Evolutionary conservation across 306 rosid genomes (phyloP), one percentile per base, ranked within the genome.

Genomic region (Notholithocarpus densiflorus): DNA sequence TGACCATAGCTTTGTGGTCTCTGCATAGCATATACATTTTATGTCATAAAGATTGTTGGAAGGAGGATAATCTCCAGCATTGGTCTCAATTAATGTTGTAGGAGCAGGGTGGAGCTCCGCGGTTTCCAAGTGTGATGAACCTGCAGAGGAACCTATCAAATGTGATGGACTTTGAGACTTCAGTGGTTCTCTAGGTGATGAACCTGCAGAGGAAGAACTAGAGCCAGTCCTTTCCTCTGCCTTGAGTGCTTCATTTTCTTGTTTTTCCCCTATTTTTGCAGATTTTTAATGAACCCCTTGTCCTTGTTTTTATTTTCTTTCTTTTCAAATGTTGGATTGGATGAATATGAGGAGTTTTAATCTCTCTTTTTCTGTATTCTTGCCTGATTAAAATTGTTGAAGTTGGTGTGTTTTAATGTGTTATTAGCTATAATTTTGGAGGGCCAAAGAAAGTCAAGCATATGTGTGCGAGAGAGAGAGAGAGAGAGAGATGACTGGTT

Each of bases 91-190:
- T 1, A 73, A 73, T 1, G 85, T 66, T 24, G 82, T 81, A 19
- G 94, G 94, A 4, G 92, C 89, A 83, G 77, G 86, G 32, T 87
- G 86, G 15, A 90, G 91, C 21, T 88, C 92, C 51, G 82, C 31
- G 1, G 83, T 20, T 3, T 61, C 92, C 45, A 27, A 3, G 2
- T n/a, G n/a, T n/a, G n/a, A n/a, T n/a, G n/a, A n/a, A n/a, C n/a
- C n/a, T n/a, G n/a, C n/a, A n/a, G n/a, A n/a, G 8, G 9, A 9
- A 17, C 14, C 77, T 48, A 80, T 34, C 43, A 72, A 71, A 13
- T 78, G 83, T 18, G 79, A 14, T 20, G 75, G 68, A 7, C 76
- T 85, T 2, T 1, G 57, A 24, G 71, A 34, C 9, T 48, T 43
- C 29, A 18, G 11, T 19, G 14, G 18, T 56, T 19, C 20, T 8